Evolutionary conservation across 768 basidiomycete genomes (phyloP), one percentile per base, ranked within the genome.

Genomic region (Chlorophyllum brunneum): DNA sequence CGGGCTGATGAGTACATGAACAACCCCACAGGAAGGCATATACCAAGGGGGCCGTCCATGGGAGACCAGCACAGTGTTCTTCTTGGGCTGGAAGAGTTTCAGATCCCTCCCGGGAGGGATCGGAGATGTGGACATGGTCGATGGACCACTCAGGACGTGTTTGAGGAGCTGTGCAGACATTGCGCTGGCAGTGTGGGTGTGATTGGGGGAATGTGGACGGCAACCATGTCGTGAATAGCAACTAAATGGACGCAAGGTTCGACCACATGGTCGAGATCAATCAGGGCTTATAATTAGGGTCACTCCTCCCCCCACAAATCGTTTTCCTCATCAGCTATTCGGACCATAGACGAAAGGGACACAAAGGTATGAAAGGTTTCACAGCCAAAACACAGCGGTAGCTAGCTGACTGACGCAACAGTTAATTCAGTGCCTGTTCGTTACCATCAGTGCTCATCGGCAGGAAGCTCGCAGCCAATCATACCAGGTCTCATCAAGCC

Each of bases 11-110:
- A 36, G 34, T 31, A 26, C 43, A 20, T 48, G 39, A 26, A 58
- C 22, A 41, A 53, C 26, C 57, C 42, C 31, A 23, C 36, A 47
- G 36, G 33, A 58, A 56, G 50, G 41, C 31, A 50, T 61, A 57
- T 66, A 91, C 90, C 90, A 92, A 60, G 91, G 89, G 42, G 88
- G 88, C 41, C 91, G 78, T 43, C 91, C 91, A 68, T 93, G 91
- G 29, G 88, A 89, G 42, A 84, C 86, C 30, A 93, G 70, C 22
- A 93, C 72, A 2, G 81, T 88, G 61, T 92, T 93, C 71, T 91
- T 84, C 65, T 76, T 72, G 51, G 76, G 65, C 48, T 77, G 71
- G 30, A 76, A 53, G 37, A 53, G 51, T 36, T 53, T 53, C 43
- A 53, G 30, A 24, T 53, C 51, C 36, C 39, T 53, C 18, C 51